Evolutionary conservation across 2,329 filamentous ascomycete genomes (phyloP).

Genomic region (Ophiostoma fasciatum): DNA sequence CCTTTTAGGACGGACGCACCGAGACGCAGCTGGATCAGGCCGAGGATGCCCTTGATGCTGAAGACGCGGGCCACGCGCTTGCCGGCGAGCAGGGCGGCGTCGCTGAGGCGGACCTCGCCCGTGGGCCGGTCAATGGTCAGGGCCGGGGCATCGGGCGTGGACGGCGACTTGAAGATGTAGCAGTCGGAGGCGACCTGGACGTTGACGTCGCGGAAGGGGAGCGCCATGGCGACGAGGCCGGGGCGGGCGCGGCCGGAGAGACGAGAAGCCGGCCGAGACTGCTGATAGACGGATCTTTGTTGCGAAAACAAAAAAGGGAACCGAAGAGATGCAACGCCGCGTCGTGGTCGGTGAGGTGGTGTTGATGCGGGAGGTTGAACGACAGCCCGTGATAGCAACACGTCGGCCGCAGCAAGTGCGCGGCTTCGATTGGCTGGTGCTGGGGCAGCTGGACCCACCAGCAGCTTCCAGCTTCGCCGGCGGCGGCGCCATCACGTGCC

Average conservation of each 20-base stretch:
- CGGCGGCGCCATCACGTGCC: too few relatives aligned
- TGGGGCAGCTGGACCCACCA: too few relatives aligned
- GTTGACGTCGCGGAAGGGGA: slow-evolving; percentile 92
- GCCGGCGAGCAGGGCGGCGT: slow-evolving; percentile 59
- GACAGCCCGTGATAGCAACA: too few relatives aligned
- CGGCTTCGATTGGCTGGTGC: too few relatives aligned
- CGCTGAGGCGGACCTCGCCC: slow-evolving; percentile 73
- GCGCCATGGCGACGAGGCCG: slow-evolving; percentile 21
- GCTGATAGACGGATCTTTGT: too few relatives aligned
- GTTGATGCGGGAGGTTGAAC: too few relatives aligned
- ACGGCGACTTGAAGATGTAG: slow-evolving; percentile 94
- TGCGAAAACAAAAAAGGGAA: too few relatives aligned
- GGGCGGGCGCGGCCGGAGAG: slow-evolving; percentile 3
- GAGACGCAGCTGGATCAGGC: slow-evolving; percentile 82
- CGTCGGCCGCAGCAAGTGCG: too few relatives aligned
- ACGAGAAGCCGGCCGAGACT: slow-evolving; percentile 1
- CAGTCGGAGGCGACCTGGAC: slow-evolving; percentile 81
- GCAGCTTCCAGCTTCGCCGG: too few relatives aligned
- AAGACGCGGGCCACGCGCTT: slow-evolving; percentile 63
- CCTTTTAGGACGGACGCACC: slow-evolving; percentile 45
- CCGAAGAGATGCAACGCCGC: too few relatives aligned
- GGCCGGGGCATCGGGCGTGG: slow-evolving; percentile 74
- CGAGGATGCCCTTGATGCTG: slow-evolving; percentile 88
- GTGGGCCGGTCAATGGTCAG: slow-evolving; percentile 84
- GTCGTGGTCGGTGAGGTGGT: too few relatives aligned